Base-by-base conservation (phyloP, 228 moss, liverwort and hornwort species). In the Sphagnum magellanicum region DNA sequence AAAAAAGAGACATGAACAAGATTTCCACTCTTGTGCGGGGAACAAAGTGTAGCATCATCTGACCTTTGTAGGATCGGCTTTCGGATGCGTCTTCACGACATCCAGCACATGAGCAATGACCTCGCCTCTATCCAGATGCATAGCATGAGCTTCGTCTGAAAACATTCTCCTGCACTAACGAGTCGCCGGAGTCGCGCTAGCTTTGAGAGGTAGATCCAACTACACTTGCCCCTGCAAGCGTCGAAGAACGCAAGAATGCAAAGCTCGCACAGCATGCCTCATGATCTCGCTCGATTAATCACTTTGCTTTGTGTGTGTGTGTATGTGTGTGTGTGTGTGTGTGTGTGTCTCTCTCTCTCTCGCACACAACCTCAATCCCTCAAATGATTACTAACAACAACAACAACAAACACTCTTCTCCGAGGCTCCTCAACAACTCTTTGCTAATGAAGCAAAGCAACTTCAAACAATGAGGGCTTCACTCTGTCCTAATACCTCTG, bases 11-110 rank as follows among this genome's bases (percentile, higher is more conserved):
- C 51, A 53, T 6, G 48, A 67, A 9, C 14, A 49, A n/a, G 16
- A 13, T 3, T 51, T 16, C 17, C 67, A 67, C 50, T 32, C 16
- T 11, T 6, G 13, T 8, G 50, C 9, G 53, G 10, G 51, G 9
- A 67, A 16, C 49, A 16, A 12, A 52, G 16, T 32, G 32, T 3
- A 32, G 32, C 32, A 32, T 32, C 32, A 32, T 32, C 51, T 9
- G 12, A 87, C 87, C 83, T 83, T 84, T 0, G 81, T 53, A 50
- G 87, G 81, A 75, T 87, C 84, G 63, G 84, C 84, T 73, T 84
- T 83, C 61, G 68, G 70, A 59, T 77, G 80, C 6, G 73, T 65
- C 66, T 71, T 81, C 49, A 87, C 68, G 5, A 84, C 75, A 8
- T 72, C 76, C 50, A 83, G 73, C 9, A 84, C 81, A 70, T 84